phyloP scores from a whole-genome alignment of 106 monocot species.

The Dioscorea dumetorum region DNA sequence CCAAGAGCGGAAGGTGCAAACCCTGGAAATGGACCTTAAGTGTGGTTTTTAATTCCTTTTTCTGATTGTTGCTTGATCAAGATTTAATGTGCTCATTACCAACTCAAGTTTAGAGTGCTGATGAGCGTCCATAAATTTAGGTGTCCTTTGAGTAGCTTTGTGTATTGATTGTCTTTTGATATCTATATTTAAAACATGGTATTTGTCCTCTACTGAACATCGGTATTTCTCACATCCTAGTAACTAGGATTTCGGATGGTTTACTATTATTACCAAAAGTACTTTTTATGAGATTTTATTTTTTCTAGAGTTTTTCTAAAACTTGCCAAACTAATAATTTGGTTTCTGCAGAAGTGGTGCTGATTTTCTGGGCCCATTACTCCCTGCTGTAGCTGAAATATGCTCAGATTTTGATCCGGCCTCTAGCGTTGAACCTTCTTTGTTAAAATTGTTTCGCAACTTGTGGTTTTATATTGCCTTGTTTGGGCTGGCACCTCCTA shows the following conservation, averaged over 20 bases:
- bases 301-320: not conserved
- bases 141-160: no score
- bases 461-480: conserved; percentile 98
- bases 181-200: no score
- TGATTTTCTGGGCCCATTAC: conserved; percentile 94
- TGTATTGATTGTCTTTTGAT: no score
- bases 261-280: no score
- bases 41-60: not conserved
- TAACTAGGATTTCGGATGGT: no score
- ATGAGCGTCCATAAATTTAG: no score
- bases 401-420: conserved; percentile 90
- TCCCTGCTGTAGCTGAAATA: conserved; percentile 97
- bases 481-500: conserved; percentile 93
- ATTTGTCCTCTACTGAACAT: not conserved
- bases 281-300: no score
- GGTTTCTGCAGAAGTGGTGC: conserved; percentile 76
- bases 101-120: no score
- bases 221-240: no score
- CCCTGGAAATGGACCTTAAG: no score
- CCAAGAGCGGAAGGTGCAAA: conserved; percentile 76
- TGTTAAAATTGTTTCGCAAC: conserved; percentile 87
- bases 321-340: conserved; percentile 5
- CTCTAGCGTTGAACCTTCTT: conserved; percentile 76
- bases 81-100: no score
- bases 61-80: not conserved